phyloP scores from a whole-genome alignment of 768 basidiomycete species.

The Krasilnikovozyma curviuscula region DNA sequence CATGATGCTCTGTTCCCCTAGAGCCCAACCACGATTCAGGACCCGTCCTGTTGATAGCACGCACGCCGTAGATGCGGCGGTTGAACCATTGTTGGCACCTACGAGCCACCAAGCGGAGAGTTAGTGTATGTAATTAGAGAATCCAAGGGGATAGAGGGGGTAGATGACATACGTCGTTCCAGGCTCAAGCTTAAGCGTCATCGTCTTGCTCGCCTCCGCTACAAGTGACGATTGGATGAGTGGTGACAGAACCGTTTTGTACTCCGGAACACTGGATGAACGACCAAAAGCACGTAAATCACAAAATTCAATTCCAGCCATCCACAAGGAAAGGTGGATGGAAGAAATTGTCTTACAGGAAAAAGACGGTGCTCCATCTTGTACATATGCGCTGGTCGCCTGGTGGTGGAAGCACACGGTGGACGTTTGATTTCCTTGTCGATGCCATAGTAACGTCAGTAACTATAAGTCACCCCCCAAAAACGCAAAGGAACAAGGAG shows the following conservation, averaged over 20 bases:
- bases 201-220: neutral
- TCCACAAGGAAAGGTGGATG: neutral
- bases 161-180: slow-evolving; percentile 4
- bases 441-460: neutral
- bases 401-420: slow-evolving; percentile 8
- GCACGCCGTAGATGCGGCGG: slow-evolving; percentile 2
- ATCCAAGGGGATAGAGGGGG: neutral
- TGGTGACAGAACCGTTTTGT: neutral
- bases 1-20: slow-evolving; percentile 8
- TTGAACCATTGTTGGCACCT: slow-evolving; percentile 5
- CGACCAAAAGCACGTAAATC: neutral
- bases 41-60: slow-evolving; percentile 5
- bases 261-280: neutral
- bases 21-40: slow-evolving; percentile 6
- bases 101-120: neutral
- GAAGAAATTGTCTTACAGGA: neutral
- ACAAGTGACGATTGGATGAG: neutral
- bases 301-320: too few species aligned
- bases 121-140: neutral
- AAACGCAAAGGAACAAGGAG: neutral
- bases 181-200: neutral
- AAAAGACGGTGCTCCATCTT: slow-evolving; percentile 8
- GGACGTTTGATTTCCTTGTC: slow-evolving; percentile 6
- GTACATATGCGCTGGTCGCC: slow-evolving; percentile 1
- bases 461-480: neutral